Evolutionary conservation across 345 rosid genomes (phyloP), one percentile per base, ranked within the genome.

Genomic region (Hibiscus syriacus): DNA sequence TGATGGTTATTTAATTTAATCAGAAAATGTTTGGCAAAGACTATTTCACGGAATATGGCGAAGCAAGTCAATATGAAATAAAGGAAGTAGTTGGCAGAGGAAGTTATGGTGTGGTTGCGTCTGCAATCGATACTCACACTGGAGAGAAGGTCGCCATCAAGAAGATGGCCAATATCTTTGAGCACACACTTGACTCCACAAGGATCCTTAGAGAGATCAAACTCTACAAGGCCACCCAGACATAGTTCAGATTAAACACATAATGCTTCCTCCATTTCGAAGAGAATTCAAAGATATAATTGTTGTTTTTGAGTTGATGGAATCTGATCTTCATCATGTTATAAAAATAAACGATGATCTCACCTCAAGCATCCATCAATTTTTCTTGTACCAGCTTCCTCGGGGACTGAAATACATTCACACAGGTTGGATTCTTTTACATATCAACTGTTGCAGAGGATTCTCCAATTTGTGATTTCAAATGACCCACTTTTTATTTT

Each of bases 351-450:
- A 94, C 79, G 85, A 89, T 19, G 96, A 94, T 81, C 89, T 94
- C 64, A 84, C 85, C 67, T 96, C 77, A 89, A 83, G 34, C 99
- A 94, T 76, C 97, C 97, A 91, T 83, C 92, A 89, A 54, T 94
- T 91, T 82, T 94, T 94, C 87, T 80, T 91, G 81, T 94, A 94
- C 80, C 99, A 94, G 86, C 95, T 94, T 85, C 98, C 91, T 77
- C 88, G 98, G 71, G 92, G 85, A 80, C 85, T 94, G 25, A 91
- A 94, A 77, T 94, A 82, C 78, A 87, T 94, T 75, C 98, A 94
- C 79, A 76, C 96, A 79, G 98, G 99, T 94, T 70, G 57, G 54
- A 74, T 41, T 78, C 69, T 74, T 67, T 73, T 75, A 53, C 71
- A 57, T 49, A 34, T 48, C 53, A 46, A 68, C 66, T 71, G 43